Evolutionary conservation across 176 grass and related monocot genomes (phyloP).

Genomic region (Bolboschoenus planiculmis): DNA sequence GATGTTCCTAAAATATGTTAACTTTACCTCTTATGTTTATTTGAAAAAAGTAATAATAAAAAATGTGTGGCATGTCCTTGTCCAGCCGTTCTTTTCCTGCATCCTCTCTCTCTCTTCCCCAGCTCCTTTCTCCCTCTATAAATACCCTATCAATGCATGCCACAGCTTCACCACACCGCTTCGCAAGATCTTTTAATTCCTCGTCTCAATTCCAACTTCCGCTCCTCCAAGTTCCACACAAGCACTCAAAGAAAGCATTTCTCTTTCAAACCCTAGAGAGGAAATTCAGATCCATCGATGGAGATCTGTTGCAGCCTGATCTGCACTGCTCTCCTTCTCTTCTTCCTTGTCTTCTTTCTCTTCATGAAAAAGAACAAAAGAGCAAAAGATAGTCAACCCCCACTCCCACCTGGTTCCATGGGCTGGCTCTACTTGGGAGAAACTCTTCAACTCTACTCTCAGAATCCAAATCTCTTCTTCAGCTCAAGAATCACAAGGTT

Average conservation of each 20-base stretch:
- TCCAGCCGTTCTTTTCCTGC: neutral
- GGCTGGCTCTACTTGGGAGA: slow-evolving; percentile 93
- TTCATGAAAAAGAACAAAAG: slow-evolving; percentile 26
- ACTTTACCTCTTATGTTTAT: too few species aligned
- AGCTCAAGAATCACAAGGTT: slow-evolving; percentile 66
- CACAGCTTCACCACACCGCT: neutral
- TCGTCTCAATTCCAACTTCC: neutral
- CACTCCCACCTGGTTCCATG: slow-evolving; percentile 81
- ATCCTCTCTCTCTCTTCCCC: neutral
- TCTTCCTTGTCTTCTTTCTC: slow-evolving; percentile 6
- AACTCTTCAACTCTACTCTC: slow-evolving; percentile 90
- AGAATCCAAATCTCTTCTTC: slow-evolving; percentile 87
- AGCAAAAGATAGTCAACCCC: neutral
- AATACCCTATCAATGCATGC: neutral
- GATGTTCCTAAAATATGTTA: too few species aligned
- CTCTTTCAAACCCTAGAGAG: neutral
- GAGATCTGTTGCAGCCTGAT: neutral
- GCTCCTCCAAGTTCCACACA: neutral
- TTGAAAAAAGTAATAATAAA: too few species aligned
- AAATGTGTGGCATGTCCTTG: slow-evolving; percentile 3
- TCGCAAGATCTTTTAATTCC: neutral
- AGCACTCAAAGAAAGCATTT: neutral
- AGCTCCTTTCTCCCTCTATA: slow-evolving; percentile 5
- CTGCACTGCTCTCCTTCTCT: neutral
- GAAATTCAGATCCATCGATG: slow-evolving; percentile 22